Base-by-base conservation (phyloP, 192 early-diverging fungal species). In the Dissophora ornata region DNA sequence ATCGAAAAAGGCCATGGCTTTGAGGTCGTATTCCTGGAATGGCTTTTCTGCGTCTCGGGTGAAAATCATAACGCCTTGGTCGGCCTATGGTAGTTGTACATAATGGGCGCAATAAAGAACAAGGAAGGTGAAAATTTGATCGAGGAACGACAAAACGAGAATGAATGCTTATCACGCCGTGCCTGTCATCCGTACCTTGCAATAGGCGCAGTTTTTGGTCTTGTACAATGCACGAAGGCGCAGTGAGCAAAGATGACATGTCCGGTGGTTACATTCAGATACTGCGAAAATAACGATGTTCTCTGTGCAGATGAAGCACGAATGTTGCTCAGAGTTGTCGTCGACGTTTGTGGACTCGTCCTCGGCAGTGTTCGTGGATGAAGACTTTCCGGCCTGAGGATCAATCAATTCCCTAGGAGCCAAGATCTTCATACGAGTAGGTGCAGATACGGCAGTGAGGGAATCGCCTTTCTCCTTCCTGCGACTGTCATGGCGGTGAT, bases 221-320 rank as follows among this genome's bases (percentile, higher is more conserved):
- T 97, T 91, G 79, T 97, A 97, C 16, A 98, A 80, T 18, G 93
- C 92, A 41, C 97, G 86, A 41, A 99, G 81, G 33, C 97, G 85
- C 28, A 99, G 82, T n/a, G 89, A 92, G 75, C 97, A 99, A 18
- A 93, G 78, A 62, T 97, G 95, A 80, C 97, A 99, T 1, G 93
- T 92, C n/a, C 89, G 84, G 78, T 98, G 97, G 65, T 98, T 93
- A 77, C 97, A 98, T 51, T 88, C 86, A 2, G 93, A 90, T 32
- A 98, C 81, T 8, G 95, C 93, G 75, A 91, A 94, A 51, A 87
- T 93, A 22, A 79, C 79, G 22, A 98, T 87, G 0, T 88, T 83
- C 22, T 95, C 91, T 0, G 97, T 90, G 70, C 97, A 98, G 73
- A 98, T 98, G 73, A 93, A 90, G 81, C 97, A 98, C 4, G 82